These are phyloP conservation scores for Cicer cuneatum DNA, from an alignment of 306 rosid species.

Conservation along the genomic window DNA sequence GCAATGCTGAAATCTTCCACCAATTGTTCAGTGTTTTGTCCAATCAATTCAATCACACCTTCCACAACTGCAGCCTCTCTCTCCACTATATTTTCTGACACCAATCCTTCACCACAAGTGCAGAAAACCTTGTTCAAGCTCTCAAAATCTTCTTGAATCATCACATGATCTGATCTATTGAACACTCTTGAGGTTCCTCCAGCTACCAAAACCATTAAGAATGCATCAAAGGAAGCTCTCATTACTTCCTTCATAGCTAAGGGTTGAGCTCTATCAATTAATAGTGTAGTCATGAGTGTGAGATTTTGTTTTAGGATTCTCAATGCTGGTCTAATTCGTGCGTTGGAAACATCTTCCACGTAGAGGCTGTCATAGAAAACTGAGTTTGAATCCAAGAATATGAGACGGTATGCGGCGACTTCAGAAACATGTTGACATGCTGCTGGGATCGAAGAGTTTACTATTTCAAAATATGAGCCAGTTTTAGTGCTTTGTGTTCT, in stretches of 20 bases:
- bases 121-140: slow-evolving; percentile 70
- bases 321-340: slow-evolving; percentile 76
- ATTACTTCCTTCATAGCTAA: slow-evolving; percentile 84
- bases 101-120: slow-evolving; percentile 81
- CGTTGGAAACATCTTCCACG: slow-evolving; percentile 62
- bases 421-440: slow-evolving; percentile 80
- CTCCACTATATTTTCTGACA: slow-evolving; percentile 71
- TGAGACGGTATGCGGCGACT: slow-evolving; percentile 85
- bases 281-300: slow-evolving; percentile 67
- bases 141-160: slow-evolving; percentile 79
- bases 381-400: slow-evolving; percentile 81
- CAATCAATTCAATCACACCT: slow-evolving; percentile 78
- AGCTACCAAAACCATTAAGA: slow-evolving; percentile 87
- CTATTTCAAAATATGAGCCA: slow-evolving; percentile 64
- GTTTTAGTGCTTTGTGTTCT: slow-evolving; percentile 41
- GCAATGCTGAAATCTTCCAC: slow-evolving; percentile 82
- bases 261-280: slow-evolving; percentile 78
- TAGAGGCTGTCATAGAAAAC: slow-evolving; percentile 82
- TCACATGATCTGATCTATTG: slow-evolving; percentile 58
- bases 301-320: slow-evolving; percentile 76
- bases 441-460: slow-evolving; percentile 54
- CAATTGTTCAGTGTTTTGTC: slow-evolving; percentile 74
- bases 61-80: slow-evolving; percentile 76
- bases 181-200: slow-evolving; percentile 82
- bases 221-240: slow-evolving; percentile 87